These are phyloP conservation scores for Arxiozyma heterogenica DNA, from an alignment of 1,139 yeast species.

Conservation along the genomic window DNA sequence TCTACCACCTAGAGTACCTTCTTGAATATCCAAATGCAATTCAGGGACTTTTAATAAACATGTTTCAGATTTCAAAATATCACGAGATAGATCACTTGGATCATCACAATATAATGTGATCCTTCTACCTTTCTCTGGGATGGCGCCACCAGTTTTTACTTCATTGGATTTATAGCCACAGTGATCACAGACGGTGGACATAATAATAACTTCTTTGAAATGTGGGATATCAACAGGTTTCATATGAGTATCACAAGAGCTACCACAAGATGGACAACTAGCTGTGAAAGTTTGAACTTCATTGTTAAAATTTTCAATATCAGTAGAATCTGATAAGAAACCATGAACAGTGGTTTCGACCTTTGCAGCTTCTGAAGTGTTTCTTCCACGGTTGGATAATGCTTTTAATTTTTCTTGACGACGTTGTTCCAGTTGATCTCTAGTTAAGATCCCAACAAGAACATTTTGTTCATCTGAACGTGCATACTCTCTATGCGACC, in stretches of 20 bases:
- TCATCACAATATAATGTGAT: slow-evolving; percentile 73
- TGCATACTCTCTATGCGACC: slow-evolving; percentile 77
- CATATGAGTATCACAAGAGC: slow-evolving; percentile 85
- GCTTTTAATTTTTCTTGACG: slow-evolving; percentile 27
- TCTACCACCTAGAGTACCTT: slow-evolving; percentile 96
- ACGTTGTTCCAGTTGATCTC: slow-evolving; percentile 55
- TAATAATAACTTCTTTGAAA: slow-evolving; percentile 91
- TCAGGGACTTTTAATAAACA: slow-evolving; percentile 85
- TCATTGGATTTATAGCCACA: slow-evolving; percentile 98
- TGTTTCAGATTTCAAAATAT: slow-evolving; percentile 88
- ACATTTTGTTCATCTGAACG: slow-evolving; percentile 88
- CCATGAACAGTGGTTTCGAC: slow-evolving; percentile 13
- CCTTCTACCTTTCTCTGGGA: slow-evolving; percentile 76
- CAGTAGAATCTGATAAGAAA: slow-evolving; percentile 58
- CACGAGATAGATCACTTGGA: slow-evolving; percentile 89
- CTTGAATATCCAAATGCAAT: slow-evolving; percentile 78
- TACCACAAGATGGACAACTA: slow-evolving; percentile 78
- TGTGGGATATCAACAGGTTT: slow-evolving; percentile 95
- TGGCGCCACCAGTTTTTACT: slow-evolving; percentile 96
- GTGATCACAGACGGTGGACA: slow-evolving; percentile 86
- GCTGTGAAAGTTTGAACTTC: slow-evolving; percentile 93
- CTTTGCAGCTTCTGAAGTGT: slow-evolving; percentile 38
- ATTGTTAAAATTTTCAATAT: slow-evolving; percentile 72
- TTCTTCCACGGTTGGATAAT: slow-evolving; percentile 36
- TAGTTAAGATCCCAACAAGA: slow-evolving; percentile 73